Percentiles rank a stretch among this genome's conserved stretches.
phyloP scores from a whole-genome alignment of 352 stramenopile species.

The Globisporangium uncinulatum region DNA sequence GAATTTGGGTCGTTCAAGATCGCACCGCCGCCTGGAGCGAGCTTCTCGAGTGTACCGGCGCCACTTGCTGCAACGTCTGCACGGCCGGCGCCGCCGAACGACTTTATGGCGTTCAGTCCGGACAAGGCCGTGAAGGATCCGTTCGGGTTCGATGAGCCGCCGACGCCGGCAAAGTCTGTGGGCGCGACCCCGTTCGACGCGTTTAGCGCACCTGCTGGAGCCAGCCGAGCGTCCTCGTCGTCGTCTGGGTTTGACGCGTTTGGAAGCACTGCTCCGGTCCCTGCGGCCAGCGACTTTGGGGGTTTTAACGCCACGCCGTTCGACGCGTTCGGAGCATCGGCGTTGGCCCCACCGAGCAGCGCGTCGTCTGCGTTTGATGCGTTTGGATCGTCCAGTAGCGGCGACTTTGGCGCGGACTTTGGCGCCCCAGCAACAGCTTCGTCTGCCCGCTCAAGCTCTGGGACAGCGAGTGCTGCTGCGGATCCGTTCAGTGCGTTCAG shows the following conservation, averaged over 20 bases:
- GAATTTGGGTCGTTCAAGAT: constrained; percentile 72
- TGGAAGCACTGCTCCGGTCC: constrained; percentile 1
- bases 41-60: constrained; percentile 22
- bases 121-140: constrained; percentile 32
- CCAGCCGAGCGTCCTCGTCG: constrained; percentile 1
- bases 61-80: constrained; percentile 10
- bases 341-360: neutral
- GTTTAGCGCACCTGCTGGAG: constrained; percentile 2
- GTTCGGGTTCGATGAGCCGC: constrained; percentile 45
- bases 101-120: constrained; percentile 69
- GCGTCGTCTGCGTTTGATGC: constrained; percentile 28
- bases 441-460: constrained; percentile 23
- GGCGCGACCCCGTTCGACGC: constrained; percentile 5
- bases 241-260: constrained; percentile 24
- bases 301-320: constrained; percentile 12
- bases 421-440: constrained; percentile 9
- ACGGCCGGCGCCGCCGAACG: constrained; percentile 22
- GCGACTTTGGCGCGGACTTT: constrained; percentile 26
- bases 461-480: neutral
- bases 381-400: constrained; percentile 7
- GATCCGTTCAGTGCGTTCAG: constrained; percentile 23
- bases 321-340: constrained; percentile 31
- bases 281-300: constrained; percentile 2
- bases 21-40: constrained; percentile 43
- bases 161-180: constrained; percentile 9